Conservation (phyloP, 257 asterid species). For the Plectranthus barbatus region DNA sequence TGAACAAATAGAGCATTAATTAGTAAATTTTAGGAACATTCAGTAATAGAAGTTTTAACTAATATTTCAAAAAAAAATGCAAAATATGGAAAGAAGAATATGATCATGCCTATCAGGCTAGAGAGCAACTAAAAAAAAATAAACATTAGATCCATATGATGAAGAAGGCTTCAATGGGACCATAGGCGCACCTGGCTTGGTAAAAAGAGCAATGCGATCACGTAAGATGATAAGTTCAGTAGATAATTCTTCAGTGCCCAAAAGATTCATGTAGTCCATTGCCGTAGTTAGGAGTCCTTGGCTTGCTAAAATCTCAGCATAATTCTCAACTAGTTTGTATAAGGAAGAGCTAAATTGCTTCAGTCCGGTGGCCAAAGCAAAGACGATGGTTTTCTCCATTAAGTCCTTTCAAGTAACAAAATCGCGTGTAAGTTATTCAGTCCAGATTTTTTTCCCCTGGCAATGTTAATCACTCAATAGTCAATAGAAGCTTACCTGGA, state of each 20-base stretch:
- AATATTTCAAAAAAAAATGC: not conserved
- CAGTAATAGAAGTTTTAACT: not conserved
- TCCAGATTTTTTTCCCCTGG: not conserved
- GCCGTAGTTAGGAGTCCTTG: constrained; percentile 90
- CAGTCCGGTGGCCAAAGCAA: constrained; percentile 87
- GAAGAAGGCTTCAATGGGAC: too few relatives aligned
- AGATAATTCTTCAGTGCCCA: constrained; percentile 76
- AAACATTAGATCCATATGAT: too few relatives aligned
- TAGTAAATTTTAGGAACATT: not conserved
- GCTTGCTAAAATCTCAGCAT: constrained; percentile 91
- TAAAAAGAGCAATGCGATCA: constrained; percentile 66
- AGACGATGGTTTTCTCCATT: constrained; percentile 88
- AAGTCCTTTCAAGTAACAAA: constrained; percentile 47
- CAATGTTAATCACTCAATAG: constrained; percentile 2
- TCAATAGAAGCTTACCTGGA: constrained; percentile 47
- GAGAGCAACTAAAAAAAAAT: not conserved
- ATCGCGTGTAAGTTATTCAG: constrained; percentile 9
- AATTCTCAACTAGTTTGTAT: constrained; percentile 81
- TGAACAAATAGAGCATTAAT: not conserved
- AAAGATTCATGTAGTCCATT: constrained; percentile 80
- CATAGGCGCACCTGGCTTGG: constrained; percentile 57
- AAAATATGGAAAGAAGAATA: not conserved
- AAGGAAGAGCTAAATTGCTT: constrained; percentile 75
- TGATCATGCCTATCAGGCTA: not conserved
- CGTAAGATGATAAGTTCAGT: constrained; percentile 71